phyloP scores from a whole-genome alignment of 106 monocot genomes.

The Phalaenopsis equestris region DNA sequence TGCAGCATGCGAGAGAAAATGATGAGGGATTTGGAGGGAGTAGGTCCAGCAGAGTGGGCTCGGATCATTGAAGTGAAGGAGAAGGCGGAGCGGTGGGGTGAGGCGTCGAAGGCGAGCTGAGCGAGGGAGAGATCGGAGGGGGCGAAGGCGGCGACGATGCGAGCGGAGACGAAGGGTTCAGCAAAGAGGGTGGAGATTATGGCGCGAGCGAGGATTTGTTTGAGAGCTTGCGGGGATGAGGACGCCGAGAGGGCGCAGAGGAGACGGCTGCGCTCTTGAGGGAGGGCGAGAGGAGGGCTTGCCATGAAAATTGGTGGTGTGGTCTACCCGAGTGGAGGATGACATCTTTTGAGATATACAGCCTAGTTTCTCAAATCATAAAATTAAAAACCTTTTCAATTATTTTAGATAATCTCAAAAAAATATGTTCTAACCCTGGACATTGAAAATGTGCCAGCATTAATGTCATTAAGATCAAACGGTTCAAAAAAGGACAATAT shows the following conservation, averaged over 20 bases:
- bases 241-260: neutral
- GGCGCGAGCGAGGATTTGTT: constrained; percentile 5
- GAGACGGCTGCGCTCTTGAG: neutral
- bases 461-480: too few relatives aligned
- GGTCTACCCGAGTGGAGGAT: too few relatives aligned
- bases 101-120: constrained; percentile 7
- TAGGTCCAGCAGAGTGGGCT: constrained; percentile 8
- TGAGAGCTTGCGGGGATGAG: neutral
- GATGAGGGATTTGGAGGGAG: constrained; percentile 2
- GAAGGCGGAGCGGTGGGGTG: constrained; percentile 4
- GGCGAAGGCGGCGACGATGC: constrained; percentile 4
- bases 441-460: too few relatives aligned
- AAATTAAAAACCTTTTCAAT: too few relatives aligned
- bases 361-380: too few relatives aligned
- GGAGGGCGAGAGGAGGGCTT: neutral
- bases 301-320: neutral
- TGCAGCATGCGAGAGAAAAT: constrained; percentile 13
- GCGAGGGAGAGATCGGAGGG: constrained; percentile 4
- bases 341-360: too few relatives aligned
- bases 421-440: too few relatives aligned
- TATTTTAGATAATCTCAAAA: too few relatives aligned
- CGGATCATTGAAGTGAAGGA: constrained; percentile 5
- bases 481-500: too few relatives aligned
- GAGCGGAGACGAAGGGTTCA: constrained; percentile 7
- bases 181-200: constrained; percentile 1